Evolutionary conservation across 345 rosid species (phyloP), one percentile per base, ranked within the genome.

Genomic region (Citrus reticulata): DNA sequence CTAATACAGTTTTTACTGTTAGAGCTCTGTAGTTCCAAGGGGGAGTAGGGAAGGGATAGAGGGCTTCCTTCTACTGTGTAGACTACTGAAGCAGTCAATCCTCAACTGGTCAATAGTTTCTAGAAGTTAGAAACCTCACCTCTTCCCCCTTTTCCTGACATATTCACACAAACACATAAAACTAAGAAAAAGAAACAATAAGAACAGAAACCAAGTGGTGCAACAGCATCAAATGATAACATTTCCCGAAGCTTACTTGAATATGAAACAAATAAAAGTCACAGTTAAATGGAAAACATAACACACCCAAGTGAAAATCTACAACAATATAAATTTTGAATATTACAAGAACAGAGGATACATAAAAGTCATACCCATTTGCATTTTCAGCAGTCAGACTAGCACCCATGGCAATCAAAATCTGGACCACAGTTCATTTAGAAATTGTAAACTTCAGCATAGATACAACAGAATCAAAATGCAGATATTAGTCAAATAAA

Each of bases 321-420:
- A 22, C 51, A 72, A 61, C 24, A 59, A 14, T 20, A 70, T 2
- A 39, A 9, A 32, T 10, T 37, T 73, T 40, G 4, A 71, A 49
- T 63, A 68, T 39, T 54, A 29, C 17, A 39, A 17, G 34, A 46
- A 29, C 17, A 2, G 40, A 10, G 19, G 34, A 61, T 35, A 65
- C 51, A 70, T 8, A 20, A 78, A 66, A 81, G 54, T 27, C 79
- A 77, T 88, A 94, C 99, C 99, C 92, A 72, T 96, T 91, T 66
- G 92, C 86, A 85, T 91, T 96, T 81, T 87, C 81, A 37, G 92
- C 89, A 62, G 90, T 79, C 74, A 96, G 84, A 82, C 80, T 78
- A n/a, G 99, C 97, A 81, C 98, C 97, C 73, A 83, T 89, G 59
- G 88, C 88, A 72, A 96, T 93, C 92, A 96, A 81, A 78, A 91